Base-by-base conservation (phyloP, 768 basidiomycete genomes). In the Russula sp. region DNA sequence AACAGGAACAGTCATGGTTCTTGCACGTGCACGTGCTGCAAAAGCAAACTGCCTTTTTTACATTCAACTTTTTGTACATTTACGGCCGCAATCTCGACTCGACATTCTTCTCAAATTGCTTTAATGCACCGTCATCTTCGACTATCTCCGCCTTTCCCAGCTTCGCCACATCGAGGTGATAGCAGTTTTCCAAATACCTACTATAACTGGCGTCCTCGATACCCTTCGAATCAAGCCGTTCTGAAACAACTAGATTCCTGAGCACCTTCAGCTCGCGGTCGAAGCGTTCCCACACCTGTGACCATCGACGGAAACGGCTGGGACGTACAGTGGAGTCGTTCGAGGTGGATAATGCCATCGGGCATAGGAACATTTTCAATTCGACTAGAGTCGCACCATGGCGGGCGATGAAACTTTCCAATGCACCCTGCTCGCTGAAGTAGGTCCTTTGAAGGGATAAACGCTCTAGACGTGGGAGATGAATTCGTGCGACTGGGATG, bases 391-490 rank as follows among this genome's bases (percentile, higher is more conserved):
- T 58, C 56, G 22, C 11, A 10, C 56, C 62, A 26, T 63, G 62
- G 30, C 57, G 62, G n/a, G 40, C 10, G 30, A 63, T 63, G 32
- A 63, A 63, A 1, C 32, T 14, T 52, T 63, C 62, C 18, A 53
- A 30, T 32, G 46, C 50, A 2, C 30, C 30, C 28, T 14, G 16
- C 5, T 49, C 30, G 30, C 50, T 34, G 36, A 63, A 63, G 32
- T 52, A 58, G 9, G 20, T 36, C 18, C 56, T 63, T 46, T 63
- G 56, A 36, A 63, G 40, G 5, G 62, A 63, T 18, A 63, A 30
- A 44, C 26, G 11, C 42, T 36, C 56, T 32, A 63, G 24, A 22
- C 18, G 62, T 22, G 62, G 62, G 6, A 58, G 50, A 42, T 46
- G 30, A 28, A 63, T 11, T 18, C 52, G n/a, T 40, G 38, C 11